Evolutionary conservation across 192 early-diverging fungal genomes (phyloP).

Genomic region (Entrophospora sp.): DNA sequence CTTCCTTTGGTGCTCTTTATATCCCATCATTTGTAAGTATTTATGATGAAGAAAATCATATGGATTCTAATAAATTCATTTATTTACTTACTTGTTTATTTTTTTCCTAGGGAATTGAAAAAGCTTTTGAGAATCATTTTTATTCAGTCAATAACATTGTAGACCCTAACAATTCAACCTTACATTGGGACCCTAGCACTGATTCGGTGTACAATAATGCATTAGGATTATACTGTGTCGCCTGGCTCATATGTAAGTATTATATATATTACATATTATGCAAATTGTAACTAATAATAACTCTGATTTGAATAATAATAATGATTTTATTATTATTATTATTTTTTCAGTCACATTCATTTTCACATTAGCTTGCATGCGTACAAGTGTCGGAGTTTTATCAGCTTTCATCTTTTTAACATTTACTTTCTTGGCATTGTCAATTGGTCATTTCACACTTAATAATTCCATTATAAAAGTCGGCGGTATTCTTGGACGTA

Average conservation of each 20-base stretch:
- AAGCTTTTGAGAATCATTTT: not conserved
- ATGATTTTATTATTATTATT: too few species aligned
- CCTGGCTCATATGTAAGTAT: slow-evolving; percentile 15
- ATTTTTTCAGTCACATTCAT: slow-evolving; percentile 13
- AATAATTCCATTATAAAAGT: not conserved
- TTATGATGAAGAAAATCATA: too few species aligned
- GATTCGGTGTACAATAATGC: not conserved
- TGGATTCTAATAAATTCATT: too few species aligned
- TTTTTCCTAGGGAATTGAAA: slow-evolving; percentile 5
- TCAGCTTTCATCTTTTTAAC: slow-evolving; percentile 15
- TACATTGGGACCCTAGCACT: too few species aligned
- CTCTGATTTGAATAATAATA: too few species aligned
- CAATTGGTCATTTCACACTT: not conserved
- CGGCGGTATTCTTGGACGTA: not conserved
- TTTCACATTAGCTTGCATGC: slow-evolving; percentile 17
- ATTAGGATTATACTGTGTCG: not conserved
- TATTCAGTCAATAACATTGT: too few species aligned
- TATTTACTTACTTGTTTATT: not conserved
- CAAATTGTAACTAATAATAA: not conserved
- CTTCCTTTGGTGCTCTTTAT: slow-evolving; percentile 6
- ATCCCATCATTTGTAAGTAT: slow-evolving; percentile 3
- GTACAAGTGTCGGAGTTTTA: slow-evolving; percentile 8
- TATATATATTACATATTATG: not conserved
- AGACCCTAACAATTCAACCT: too few species aligned
- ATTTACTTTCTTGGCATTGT: not conserved